Conservation (phyloP, 2,329 filamentous ascomycete species). For the Fusarium sublunatum region DNA sequence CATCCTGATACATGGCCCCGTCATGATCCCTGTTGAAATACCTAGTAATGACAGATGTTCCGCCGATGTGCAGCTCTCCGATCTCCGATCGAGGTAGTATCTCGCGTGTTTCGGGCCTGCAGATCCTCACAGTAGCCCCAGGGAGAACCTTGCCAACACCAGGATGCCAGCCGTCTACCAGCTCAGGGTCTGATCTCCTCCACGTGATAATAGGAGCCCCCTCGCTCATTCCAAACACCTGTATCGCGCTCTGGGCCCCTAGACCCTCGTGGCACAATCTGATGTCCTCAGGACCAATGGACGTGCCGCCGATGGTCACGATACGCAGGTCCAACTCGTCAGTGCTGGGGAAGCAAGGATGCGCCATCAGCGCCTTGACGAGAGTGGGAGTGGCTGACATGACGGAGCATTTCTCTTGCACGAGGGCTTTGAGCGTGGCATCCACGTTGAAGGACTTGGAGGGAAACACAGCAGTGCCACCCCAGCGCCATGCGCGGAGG, state of each 20-base stretch:
- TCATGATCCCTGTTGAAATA: slow-evolving; percentile 49
- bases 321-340: slow-evolving; percentile 47
- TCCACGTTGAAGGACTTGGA: slow-evolving; percentile 50
- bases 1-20: slow-evolving; percentile 52
- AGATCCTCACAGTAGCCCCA: slow-evolving; percentile 54
- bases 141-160: slow-evolving; percentile 57
- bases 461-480: slow-evolving; percentile 51
- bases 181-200: slow-evolving; percentile 47
- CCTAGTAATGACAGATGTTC: slow-evolving; percentile 49
- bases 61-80: slow-evolving; percentile 57
- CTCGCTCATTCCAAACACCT: slow-evolving; percentile 60
- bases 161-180: slow-evolving; percentile 51
- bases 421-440: slow-evolving; percentile 49
- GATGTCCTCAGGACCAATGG: slow-evolving; percentile 49
- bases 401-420: slow-evolving; percentile 50
- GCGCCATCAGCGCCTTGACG: slow-evolving; percentile 48
- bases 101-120: slow-evolving; percentile 47
- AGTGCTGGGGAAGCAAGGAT: slow-evolving; percentile 45
- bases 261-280: slow-evolving; percentile 48
- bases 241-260: slow-evolving; percentile 49
- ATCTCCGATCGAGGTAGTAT: slow-evolving; percentile 48
- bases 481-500: slow-evolving; percentile 53
- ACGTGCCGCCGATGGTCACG: slow-evolving; percentile 51
- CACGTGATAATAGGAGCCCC: slow-evolving; percentile 57
- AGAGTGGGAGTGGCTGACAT: slow-evolving; percentile 56